phyloP scores from a whole-genome alignment of 345 rosid genomes.

The Melastoma malabathricum region DNA sequence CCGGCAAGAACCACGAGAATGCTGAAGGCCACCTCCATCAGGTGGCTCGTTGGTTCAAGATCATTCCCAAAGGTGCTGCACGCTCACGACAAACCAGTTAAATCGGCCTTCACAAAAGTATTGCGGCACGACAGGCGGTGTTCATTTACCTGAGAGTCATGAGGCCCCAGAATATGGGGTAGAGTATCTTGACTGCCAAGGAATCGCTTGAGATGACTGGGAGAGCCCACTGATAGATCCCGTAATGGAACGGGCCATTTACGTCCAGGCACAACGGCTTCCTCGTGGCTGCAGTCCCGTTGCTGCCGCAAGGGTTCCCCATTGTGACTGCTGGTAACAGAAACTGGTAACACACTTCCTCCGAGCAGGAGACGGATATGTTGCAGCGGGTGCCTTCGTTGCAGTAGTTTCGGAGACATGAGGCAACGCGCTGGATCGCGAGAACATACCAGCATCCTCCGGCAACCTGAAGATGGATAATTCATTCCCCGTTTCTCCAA shows the following conservation, averaged over 20 bases:
- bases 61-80: conserved; percentile 74
- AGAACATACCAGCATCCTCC: conserved; percentile 97
- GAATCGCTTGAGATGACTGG: conserved; percentile 84
- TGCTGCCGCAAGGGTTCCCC: conserved; percentile 41
- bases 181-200: conserved; percentile 59
- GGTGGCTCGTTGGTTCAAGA: conserved; percentile 71
- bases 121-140: no score
- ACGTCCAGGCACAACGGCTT: conserved; percentile 56
- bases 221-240: conserved; percentile 66
- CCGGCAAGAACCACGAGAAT: conserved; percentile 68
- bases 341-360: conserved; percentile 46
- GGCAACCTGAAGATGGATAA: conserved; percentile 32
- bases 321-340: conserved; percentile 14
- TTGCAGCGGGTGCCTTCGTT: conserved; percentile 29
- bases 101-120: no score
- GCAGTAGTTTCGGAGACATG: conserved; percentile 61
- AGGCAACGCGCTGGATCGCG: conserved; percentile 64
- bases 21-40: conserved; percentile 68
- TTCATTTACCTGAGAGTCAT: conserved; percentile 64
- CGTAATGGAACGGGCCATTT: conserved; percentile 50
- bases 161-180: conserved; percentile 90
- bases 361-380: conserved; percentile 50
- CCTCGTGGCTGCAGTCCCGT: conserved; percentile 23
- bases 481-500: not conserved
- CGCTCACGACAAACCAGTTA: not conserved